Conservation (phyloP, 441 rosid species). For the Pelargonium citronellum region DNA sequence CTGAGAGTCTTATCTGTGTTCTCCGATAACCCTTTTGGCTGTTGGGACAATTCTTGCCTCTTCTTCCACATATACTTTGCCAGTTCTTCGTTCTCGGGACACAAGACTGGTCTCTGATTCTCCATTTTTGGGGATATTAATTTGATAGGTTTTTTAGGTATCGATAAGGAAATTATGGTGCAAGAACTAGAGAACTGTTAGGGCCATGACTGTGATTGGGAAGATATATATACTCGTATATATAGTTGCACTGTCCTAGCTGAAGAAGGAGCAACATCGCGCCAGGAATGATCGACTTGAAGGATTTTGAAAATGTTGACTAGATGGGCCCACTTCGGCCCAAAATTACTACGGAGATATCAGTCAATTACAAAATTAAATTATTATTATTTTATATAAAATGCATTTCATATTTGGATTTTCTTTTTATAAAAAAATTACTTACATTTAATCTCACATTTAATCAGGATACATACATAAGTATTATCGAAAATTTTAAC, state of each 20-base stretch:
- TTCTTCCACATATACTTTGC: slow-evolving; percentile 49
- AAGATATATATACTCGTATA: neutral
- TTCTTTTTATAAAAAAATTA: too few species aligned
- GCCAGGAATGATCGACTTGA: too few species aligned
- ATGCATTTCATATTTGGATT: too few species aligned
- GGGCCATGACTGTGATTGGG: neutral
- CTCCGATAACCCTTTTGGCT: slow-evolving; percentile 67
- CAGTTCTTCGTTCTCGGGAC: slow-evolving; percentile 57
- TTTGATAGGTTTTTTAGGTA: neutral
- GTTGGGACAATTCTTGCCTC: slow-evolving; percentile 57
- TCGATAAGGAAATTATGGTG: neutral
- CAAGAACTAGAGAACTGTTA: neutral
- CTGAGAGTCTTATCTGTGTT: slow-evolving; percentile 49
- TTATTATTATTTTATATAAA: too few species aligned
- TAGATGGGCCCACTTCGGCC: too few species aligned
- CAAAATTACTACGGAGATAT: too few species aligned
- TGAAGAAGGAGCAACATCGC: too few species aligned
- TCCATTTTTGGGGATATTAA: slow-evolving; percentile 36
- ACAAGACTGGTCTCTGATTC: slow-evolving; percentile 36
- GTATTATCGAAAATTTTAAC: too few species aligned
- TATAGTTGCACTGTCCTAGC: neutral
- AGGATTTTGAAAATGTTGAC: too few species aligned
- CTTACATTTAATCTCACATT: too few species aligned
- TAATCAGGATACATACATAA: too few species aligned
- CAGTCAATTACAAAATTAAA: too few species aligned